phyloP scores from a whole-genome alignment of 768 basidiomycete genomes.

The Stropharia rugosoannulata region DNA sequence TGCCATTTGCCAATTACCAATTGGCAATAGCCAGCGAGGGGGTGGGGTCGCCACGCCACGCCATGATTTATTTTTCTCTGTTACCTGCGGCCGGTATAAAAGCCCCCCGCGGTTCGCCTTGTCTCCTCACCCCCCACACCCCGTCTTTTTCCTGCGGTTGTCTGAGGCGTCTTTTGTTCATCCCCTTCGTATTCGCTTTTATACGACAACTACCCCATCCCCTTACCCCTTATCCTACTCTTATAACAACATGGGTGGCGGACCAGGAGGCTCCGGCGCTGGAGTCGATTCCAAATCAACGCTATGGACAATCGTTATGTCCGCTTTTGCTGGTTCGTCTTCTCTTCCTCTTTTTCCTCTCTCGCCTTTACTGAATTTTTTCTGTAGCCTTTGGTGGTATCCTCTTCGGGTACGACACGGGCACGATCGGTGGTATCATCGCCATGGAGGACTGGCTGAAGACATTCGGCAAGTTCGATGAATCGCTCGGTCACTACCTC shows the following conservation, averaged over 20 bases:
- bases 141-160: background rate
- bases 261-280: slow-evolving; percentile 31
- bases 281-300: slow-evolving; percentile 28
- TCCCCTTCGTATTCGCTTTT: background rate
- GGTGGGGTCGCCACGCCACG: too few species aligned
- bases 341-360: background rate
- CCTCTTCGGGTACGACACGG: slow-evolving; percentile 66
- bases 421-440: slow-evolving; percentile 75
- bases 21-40: too few species aligned
- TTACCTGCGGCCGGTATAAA: background rate
- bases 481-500: slow-evolving; percentile 27
- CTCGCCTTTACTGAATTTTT: background rate
- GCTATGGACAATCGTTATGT: slow-evolving; percentile 35
- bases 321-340: slow-evolving; percentile 32
- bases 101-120: background rate
- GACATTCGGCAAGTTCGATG: slow-evolving; percentile 39
- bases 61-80: too few species aligned
- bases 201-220: background rate
- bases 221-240: background rate
- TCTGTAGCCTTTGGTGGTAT: slow-evolving; percentile 6
- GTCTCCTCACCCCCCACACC: background rate
- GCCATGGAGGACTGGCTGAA: slow-evolving; percentile 59
- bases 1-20: too few species aligned
- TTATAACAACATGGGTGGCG: slow-evolving; percentile 21
- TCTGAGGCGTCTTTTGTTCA: background rate